Base-by-base conservation (phyloP, 2,329 filamentous ascomycete species). In the Monascus ruber region DNA sequence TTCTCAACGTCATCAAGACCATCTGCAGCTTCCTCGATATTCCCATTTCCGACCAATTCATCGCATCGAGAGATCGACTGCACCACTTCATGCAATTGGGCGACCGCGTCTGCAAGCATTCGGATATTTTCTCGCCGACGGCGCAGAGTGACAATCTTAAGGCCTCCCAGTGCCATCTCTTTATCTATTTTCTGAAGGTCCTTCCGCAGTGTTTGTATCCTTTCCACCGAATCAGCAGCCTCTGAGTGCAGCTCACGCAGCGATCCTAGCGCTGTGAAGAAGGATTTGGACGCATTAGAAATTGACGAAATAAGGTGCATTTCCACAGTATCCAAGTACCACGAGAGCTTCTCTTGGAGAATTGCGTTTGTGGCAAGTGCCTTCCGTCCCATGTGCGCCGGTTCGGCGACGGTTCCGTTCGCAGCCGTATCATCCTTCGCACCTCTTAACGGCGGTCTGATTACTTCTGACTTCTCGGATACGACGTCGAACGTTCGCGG, bases 271-370 rank as follows among this genome's bases (percentile, higher is more conserved):
- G 91, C 91, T 0, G 87, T 88, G 54, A 98, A 98, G 62, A 98
- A 98, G 0, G 89, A 94, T 1, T 86, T 87, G 0, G 91, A 96
- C 1, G 91, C 91, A 0, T 85, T 87, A 2, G 89, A 96, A 46
- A 98, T 98, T 0, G 88, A 94, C 27, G 85, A 86, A 51, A 98
- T 95, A 5, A 98, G 70, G 58, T 98, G 91, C 39, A 98, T 86
- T 59, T 98, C 91, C 24, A 98, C 87, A 0, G 91, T 98, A 59
- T 98, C 91, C 87, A 98, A 94, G 60, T 98, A 98, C 91, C 91
- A 98, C 0, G 91, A 96, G 8, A 98, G 70, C 63, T 98, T 98
- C 63, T 98, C 91, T 59, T 98, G 91, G 29, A 98, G 63, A 42
- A 98, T 98, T 0, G 91, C 91, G 63, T 98, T 98, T 0, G 88